Conservation (phyloP, 2,329 filamentous ascomycete species). For the Botrytis porri region DNA sequence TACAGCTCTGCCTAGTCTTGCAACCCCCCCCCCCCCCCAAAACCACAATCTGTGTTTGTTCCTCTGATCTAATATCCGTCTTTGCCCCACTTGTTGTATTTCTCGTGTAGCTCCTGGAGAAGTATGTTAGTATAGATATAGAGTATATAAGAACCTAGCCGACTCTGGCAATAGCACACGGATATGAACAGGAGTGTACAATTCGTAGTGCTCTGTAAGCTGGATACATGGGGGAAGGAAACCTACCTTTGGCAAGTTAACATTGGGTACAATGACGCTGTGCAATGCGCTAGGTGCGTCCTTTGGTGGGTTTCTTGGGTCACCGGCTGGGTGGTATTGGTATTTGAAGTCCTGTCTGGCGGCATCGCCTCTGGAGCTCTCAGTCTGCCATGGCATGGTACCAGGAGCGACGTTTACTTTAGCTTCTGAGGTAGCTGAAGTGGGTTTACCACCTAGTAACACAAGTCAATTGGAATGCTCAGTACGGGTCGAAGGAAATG, state of each 20-base stretch:
- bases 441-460: conserved; percentile 72
- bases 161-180: background rate
- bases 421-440: conserved; percentile 77
- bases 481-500: conserved; percentile 11
- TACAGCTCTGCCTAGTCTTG: conserved; percentile 25
- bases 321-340: conserved; percentile 66
- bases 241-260: conserved; percentile 85
- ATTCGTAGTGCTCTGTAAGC: background rate
- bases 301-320: conserved; percentile 70
- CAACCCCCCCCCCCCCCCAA: conserved; percentile 10
- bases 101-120: conserved; percentile 79
- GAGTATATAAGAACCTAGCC: background rate
- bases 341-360: conserved; percentile 56
- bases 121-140: conserved; percentile 22
- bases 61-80: conserved; percentile 61
- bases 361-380: conserved; percentile 61
- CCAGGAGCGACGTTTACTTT: conserved; percentile 69
- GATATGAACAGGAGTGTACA: background rate
- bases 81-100: conserved; percentile 99
- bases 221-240: background rate
- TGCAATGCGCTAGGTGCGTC: conserved; percentile 95
- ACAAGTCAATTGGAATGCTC: conserved; percentile 28
- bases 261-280: conserved; percentile 88
- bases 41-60: conserved; percentile 34
- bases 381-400: conserved; percentile 90